Base-by-base conservation (phyloP, 768 basidiomycete genomes). In the Pholiota molesta region DNA sequence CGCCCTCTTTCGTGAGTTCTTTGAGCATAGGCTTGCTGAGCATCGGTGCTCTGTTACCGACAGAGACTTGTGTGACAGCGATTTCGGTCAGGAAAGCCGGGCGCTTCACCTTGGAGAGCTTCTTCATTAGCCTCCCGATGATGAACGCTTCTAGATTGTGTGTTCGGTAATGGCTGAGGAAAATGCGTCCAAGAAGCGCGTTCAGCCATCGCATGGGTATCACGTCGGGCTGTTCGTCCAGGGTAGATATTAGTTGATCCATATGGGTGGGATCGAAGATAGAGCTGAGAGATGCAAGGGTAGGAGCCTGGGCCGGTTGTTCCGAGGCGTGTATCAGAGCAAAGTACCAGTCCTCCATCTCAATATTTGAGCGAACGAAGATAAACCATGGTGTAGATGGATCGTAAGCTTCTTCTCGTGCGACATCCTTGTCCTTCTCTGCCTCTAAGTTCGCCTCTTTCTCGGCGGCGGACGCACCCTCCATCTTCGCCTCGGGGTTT, bases 201-300 rank as follows among this genome's bases (percentile, higher is more conserved):
- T 99, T 99, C 52, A 98, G 78, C 97, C 97, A 99, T 4, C 97
- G 90, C 86, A 95, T 94, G 2, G 95, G 96, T 61, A 98, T 95
- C 63, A 95, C 91, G 72, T 99, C 97, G 2, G 97, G 92, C 71
- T 95, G 93, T 66, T 90, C 86, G 76, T 99, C 97, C 62, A 99
- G 81, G 6, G 89, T 92, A 16, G 87, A 78, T 61, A 98, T 89
- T 42, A 99, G 83, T 64, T 83, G 79, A 59, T 85, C 81, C 94
- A 98, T 97, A 73, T 97, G 93, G 10, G 80, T 75, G 5, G 88
- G 79, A 57, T 81, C 78, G 78, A 95, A 98, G 17, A 97, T 81
- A 37, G 81, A 70, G 42, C 80, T 78, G 52, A 91, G 76, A 0
- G 91, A 87, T 1, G 72, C 72, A 51, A 92, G 83, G 7, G 81